A percentile compares a stretch with the other conserved stretches of the same genome.
Evolutionary conservation across 2,329 filamentous ascomycete genomes (phyloP).

Genomic region (Cytospora piceae): DNA sequence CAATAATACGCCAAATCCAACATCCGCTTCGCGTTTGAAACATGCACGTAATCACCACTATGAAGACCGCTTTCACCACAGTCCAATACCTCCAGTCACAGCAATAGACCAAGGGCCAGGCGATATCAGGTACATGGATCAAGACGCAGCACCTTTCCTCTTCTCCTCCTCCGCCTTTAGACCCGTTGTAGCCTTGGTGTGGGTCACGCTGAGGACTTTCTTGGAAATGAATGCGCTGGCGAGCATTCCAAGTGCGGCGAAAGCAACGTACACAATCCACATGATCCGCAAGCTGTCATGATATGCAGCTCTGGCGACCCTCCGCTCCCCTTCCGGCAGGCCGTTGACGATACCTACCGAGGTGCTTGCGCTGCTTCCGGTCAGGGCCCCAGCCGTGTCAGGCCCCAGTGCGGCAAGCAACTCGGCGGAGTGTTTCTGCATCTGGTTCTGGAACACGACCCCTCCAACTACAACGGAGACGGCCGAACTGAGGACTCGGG

Average conservation of each 20-base stretch:
- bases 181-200: neutral
- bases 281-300: neutral
- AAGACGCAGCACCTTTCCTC: neutral
- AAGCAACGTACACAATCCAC: neutral
- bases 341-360: neutral
- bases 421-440: slow-evolving; percentile 31
- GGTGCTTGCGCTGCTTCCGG: slow-evolving; percentile 40
- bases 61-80: no score
- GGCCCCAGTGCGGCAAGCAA: slow-evolving; percentile 20
- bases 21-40: no score
- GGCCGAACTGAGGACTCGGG: slow-evolving; percentile 57
- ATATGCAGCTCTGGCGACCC: neutral
- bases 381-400: slow-evolving; percentile 51
- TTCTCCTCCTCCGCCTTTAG: neutral
- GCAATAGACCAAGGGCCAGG: no score
- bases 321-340: neutral
- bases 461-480: slow-evolving; percentile 58
- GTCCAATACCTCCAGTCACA: no score
- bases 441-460: slow-evolving; percentile 35
- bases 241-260: neutral
- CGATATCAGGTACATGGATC: neutral
- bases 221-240: neutral
- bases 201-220: neutral
- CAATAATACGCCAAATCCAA: no score
- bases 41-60: no score